These are phyloP conservation scores for Guadua angustifolia DNA, from an alignment of 176 grass and related monocot species.

Conservation along the genomic window DNA sequence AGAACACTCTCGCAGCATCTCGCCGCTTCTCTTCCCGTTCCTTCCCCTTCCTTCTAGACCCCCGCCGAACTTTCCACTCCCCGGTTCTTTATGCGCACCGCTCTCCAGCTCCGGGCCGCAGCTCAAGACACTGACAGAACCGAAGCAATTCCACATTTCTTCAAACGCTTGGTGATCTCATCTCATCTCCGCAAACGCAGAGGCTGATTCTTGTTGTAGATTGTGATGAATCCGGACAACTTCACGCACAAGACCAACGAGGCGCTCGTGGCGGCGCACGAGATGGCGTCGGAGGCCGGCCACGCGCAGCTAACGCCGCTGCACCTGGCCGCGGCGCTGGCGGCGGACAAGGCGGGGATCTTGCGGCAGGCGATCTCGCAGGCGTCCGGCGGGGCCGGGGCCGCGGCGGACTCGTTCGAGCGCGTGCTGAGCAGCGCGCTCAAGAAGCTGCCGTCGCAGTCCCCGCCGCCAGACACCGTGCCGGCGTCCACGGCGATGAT, in stretches of 20 bases:
- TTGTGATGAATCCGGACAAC: constrained; percentile 82
- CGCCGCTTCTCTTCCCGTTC: constrained; percentile 1
- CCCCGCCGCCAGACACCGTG: constrained; percentile 59
- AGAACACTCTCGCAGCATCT: constrained; percentile 56
- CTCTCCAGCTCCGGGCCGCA: background rate
- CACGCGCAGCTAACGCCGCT: constrained; percentile 77
- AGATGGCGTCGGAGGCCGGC: constrained; percentile 61
- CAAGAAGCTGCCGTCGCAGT: constrained; percentile 69
- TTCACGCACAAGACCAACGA: constrained; percentile 99
- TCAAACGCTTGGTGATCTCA: background rate
- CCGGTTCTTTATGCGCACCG: constrained; percentile 20
- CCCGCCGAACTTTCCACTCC: constrained; percentile 37
- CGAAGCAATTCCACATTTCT: constrained; percentile 9
- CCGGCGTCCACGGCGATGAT: constrained; percentile 63
- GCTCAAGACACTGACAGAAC: background rate
- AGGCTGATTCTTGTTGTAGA: background rate
- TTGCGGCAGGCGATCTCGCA: constrained; percentile 64
- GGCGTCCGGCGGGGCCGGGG: constrained; percentile 43
- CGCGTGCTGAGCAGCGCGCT: constrained; percentile 56
- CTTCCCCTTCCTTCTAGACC: constrained; percentile 52
- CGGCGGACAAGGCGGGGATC: constrained; percentile 52
- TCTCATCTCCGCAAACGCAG: background rate
- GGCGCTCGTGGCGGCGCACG: constrained; percentile 79
- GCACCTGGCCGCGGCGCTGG: constrained; percentile 65
- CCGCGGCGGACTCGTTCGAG: constrained; percentile 60